A percentile compares a stretch with the other conserved stretches of the same genome.
phyloP scores from a whole-genome alignment of 2,329 filamentous ascomycete genomes.

The Trichophyton benhamiae region DNA sequence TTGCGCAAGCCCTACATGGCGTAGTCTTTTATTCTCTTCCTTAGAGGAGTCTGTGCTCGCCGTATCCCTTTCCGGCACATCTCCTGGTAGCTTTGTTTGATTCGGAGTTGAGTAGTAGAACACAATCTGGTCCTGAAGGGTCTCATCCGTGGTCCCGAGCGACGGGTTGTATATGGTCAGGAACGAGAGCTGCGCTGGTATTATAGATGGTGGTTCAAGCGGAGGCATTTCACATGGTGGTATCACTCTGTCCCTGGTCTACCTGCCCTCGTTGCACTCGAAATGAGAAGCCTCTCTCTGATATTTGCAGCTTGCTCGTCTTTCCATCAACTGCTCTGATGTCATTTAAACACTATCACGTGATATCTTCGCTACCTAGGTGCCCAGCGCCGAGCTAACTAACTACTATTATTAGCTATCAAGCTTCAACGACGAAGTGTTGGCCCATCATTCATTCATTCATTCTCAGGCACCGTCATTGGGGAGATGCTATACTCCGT shows the following conservation, averaged over 20 bases:
- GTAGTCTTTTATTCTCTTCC: slow-evolving; percentile 70
- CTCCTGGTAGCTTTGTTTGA: slow-evolving; percentile 17
- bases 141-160: slow-evolving; percentile 59
- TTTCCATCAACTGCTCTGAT: background rate
- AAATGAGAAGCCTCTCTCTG: too few relatives aligned
- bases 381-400: background rate
- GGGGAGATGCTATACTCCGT: background rate
- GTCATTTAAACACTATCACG: background rate
- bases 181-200: slow-evolving; percentile 77
- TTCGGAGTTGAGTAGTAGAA: slow-evolving; percentile 62
- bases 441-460: background rate
- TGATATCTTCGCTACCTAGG: too few relatives aligned
- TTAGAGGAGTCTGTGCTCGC: slow-evolving; percentile 29
- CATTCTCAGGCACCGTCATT: background rate
- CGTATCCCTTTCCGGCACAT: slow-evolving; percentile 16
- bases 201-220: slow-evolving; percentile 32
- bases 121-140: slow-evolving; percentile 69
- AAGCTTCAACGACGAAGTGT: background rate
- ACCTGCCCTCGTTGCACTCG: background rate
- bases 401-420: background rate
- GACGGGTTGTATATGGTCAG: slow-evolving; percentile 91
- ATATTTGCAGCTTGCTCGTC: background rate
- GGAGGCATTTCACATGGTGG: slow-evolving; percentile 25
- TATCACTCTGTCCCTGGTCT: slow-evolving; percentile 3
- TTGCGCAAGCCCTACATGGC: slow-evolving; percentile 90